phyloP scores from a whole-genome alignment of 2,329 filamentous ascomycete genomes.

The Fusarium sp. region DNA sequence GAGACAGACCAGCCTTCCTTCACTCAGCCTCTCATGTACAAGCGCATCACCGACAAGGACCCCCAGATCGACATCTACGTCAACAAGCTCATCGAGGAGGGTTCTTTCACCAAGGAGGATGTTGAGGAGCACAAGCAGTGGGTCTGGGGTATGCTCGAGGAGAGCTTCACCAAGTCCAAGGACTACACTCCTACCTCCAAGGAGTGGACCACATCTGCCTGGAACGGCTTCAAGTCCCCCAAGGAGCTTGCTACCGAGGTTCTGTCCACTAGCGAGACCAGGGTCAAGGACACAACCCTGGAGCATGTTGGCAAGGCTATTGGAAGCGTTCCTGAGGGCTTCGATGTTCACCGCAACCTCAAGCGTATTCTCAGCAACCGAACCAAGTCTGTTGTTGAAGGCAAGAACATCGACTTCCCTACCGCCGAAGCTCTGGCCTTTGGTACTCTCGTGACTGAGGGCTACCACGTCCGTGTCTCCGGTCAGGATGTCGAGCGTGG shows the following conservation, averaged over 20 bases:
- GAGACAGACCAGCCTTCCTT: constrained; percentile 99
- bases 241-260: constrained; percentile 97
- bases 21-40: constrained; percentile 99
- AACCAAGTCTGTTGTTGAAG: constrained; percentile 91
- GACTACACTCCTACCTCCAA: constrained; percentile 96
- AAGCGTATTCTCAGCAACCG: constrained; percentile 93
- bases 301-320: constrained; percentile 86
- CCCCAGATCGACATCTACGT: constrained; percentile 91
- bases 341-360: constrained; percentile 91
- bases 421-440: constrained; percentile 97
- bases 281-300: constrained; percentile 76
- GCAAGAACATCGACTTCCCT: constrained; percentile 96
- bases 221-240: constrained; percentile 99
- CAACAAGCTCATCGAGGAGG: constrained; percentile 88
- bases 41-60: constrained; percentile 88
- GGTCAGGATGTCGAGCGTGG: constrained; percentile 99
- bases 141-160: constrained; percentile 99
- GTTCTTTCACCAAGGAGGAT: constrained; percentile 96
- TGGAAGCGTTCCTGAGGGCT: constrained; percentile 81
- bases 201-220: constrained; percentile 98
- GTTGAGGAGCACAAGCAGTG: constrained; percentile 99
- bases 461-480: constrained; percentile 96
- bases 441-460: constrained; percentile 88
- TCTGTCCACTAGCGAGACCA: constrained; percentile 89
- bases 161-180: constrained; percentile 96